A percentile compares a stretch with the other conserved stretches of the same genome.
Conservation (phyloP, 2,329 filamentous ascomycete species). For the Fusarium sambucinum region DNA sequence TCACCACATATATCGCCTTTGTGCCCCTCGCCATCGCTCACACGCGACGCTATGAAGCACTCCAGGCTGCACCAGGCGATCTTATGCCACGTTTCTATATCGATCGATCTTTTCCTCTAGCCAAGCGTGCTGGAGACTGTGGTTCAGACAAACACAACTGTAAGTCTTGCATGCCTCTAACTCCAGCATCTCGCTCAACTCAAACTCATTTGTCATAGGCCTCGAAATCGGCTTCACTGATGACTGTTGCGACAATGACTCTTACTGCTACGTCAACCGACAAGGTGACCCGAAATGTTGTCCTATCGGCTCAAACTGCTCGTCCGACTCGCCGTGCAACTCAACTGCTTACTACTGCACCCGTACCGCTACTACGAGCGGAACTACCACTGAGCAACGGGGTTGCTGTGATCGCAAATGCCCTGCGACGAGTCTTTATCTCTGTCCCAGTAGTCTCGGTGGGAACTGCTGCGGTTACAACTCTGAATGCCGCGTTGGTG, state of each 20-base stretch:
- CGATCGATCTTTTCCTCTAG: constrained; percentile 47
- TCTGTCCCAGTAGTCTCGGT: constrained; percentile 59
- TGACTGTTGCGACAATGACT: constrained; percentile 58
- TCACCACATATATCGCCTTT: constrained; percentile 17
- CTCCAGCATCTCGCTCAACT: not conserved
- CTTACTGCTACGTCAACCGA: constrained; percentile 60
- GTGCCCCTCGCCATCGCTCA: constrained; percentile 29
- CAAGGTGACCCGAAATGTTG: constrained; percentile 56
- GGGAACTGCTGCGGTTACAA: constrained; percentile 64
- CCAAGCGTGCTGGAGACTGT: constrained; percentile 48
- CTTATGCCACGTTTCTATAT: constrained; percentile 50
- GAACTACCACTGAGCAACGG: constrained; percentile 44
- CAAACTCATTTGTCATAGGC: constrained; percentile 49
- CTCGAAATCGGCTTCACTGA: constrained; percentile 56
- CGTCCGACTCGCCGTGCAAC: constrained; percentile 53
- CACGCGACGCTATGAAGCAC: constrained; percentile 38
- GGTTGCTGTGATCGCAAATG: constrained; percentile 59
- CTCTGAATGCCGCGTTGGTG: constrained; percentile 55
- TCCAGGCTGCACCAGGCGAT: constrained; percentile 44
- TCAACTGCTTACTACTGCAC: constrained; percentile 53
- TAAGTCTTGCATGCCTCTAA: constrained; percentile 37
- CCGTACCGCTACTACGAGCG: constrained; percentile 46
- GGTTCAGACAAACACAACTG: constrained; percentile 49
- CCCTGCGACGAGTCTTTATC: constrained; percentile 57
- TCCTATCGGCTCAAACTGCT: constrained; percentile 57